Evolutionary conservation across 2,329 filamentous ascomycete species (phyloP).

Genomic region (Phoma sp.): DNA sequence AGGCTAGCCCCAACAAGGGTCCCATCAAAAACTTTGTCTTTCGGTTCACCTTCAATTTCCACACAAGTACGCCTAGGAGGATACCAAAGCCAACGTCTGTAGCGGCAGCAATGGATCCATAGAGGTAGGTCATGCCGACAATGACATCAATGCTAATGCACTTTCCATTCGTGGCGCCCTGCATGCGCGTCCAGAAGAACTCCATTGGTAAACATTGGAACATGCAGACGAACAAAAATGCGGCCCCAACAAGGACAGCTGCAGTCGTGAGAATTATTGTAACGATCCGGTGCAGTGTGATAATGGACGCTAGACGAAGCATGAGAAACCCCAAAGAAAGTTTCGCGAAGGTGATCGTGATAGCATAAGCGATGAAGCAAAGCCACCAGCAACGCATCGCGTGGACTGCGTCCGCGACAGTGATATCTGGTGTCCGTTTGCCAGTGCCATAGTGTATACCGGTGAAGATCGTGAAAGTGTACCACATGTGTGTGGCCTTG

Average conservation of each 20-base stretch:
- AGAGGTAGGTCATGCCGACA: slow-evolving; percentile 55
- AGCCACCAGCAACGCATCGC: slow-evolving; percentile 26
- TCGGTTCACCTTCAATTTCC: slow-evolving; percentile 58
- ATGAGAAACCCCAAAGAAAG: slow-evolving; percentile 58
- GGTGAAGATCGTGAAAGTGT: slow-evolving; percentile 18
- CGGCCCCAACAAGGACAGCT: slow-evolving; percentile 50
- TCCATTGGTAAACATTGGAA: slow-evolving; percentile 58
- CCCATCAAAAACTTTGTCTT: slow-evolving; percentile 16
- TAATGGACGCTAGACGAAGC: slow-evolving; percentile 54
- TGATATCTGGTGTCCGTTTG: slow-evolving; percentile 17
- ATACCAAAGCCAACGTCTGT: slow-evolving; percentile 24
- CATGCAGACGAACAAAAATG: slow-evolving; percentile 56
- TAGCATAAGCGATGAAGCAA: slow-evolving; percentile 19
- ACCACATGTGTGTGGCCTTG: slow-evolving; percentile 19
- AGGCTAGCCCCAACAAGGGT: slow-evolving; percentile 17
- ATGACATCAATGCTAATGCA: slow-evolving; percentile 54
- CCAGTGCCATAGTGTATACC: slow-evolving; percentile 23
- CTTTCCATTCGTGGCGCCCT: slow-evolving; percentile 33
- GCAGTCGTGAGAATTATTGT: slow-evolving; percentile 52
- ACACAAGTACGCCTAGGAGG: slow-evolving; percentile 54
- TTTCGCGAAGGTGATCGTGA: slow-evolving; percentile 37
- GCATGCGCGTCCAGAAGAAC: slow-evolving; percentile 53
- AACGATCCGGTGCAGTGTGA: slow-evolving; percentile 50
- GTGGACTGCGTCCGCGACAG: slow-evolving; percentile 12
- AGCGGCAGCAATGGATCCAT: slow-evolving; percentile 17